Base-by-base conservation (phyloP, 495 filamentous ascomycete species). In the Penicillium flavigenum region DNA sequence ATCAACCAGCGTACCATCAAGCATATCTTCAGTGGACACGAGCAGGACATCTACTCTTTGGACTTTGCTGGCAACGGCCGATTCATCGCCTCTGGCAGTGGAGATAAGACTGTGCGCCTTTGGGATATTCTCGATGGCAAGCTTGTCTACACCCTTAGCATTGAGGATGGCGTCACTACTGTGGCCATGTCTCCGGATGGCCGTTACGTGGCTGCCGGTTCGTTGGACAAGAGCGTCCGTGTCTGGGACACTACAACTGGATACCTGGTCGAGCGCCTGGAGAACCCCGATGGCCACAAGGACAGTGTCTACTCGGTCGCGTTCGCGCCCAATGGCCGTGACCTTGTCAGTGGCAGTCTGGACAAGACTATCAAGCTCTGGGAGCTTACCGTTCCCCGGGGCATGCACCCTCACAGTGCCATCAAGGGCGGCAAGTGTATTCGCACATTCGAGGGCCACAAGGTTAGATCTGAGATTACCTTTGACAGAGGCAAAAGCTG, bases 291-390 rank as follows among this genome's bases (percentile, higher is more conserved):
- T 61, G 91, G 91, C 27, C 91, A 95, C 77, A 90, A 91, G 69
- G 91, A 95, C 61, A 91, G 88, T 62, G 91, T 96, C n/a, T 96
- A 96, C 67, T 90, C 87, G 41, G 91, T 96, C 47, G 91, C 91
- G 3, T 96, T 96, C 68, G 89, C 91, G 27, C 91, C 91, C 26
- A 92, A 91, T 60, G 90, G 90, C 48, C 87, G 88, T 55, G 89
- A 92, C 62, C 83, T 96, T 49, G 90, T 96, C 66, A 91, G 88
- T 66, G 91, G 91, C 55, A 91, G 88, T 82, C 76, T 96, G 60
- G 91, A 96, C 71, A 93, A 92, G 81, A 94, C 91, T 3, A 96
- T 96, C 78, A 96, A 96, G 80, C 89, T 94, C 81, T 96, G 91
- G 91, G 91, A 96, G 72, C 79, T 96, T 41, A 82, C 80, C 27